Evolutionary conservation across 257 asterid genomes (phyloP).

Genomic region (Petunia secreta): DNA sequence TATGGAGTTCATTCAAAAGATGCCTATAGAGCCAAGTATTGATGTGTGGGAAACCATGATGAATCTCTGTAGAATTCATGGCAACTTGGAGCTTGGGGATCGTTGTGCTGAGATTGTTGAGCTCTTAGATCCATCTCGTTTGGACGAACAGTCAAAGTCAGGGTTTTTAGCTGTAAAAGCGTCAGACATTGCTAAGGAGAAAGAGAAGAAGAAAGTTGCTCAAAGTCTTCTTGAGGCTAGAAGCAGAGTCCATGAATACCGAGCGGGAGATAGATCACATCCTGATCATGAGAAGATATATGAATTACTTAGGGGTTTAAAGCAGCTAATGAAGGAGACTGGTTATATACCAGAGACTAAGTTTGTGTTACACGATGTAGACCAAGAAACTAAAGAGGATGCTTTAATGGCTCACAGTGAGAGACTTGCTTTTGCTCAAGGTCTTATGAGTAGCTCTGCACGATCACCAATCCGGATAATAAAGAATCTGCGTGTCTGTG

Average conservation of each 20-base stretch:
- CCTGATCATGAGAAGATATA: slow-evolving; percentile 68
- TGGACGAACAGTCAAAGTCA: slow-evolving; percentile 64
- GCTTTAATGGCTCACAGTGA: slow-evolving; percentile 89
- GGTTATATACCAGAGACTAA: slow-evolving; percentile 76
- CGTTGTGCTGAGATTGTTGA: slow-evolving; percentile 67
- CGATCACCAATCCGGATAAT: slow-evolving; percentile 64
- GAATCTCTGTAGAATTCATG: slow-evolving; percentile 73
- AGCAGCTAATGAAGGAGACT: slow-evolving; percentile 74
- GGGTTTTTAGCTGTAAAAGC: slow-evolving; percentile 65
- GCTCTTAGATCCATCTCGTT: slow-evolving; percentile 59
- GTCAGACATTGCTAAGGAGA: slow-evolving; percentile 57
- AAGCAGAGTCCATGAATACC: slow-evolving; percentile 67
- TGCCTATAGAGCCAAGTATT: slow-evolving; percentile 60
- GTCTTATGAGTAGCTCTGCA: slow-evolving; percentile 67
- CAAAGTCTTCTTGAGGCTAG: slow-evolving; percentile 57
- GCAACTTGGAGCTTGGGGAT: slow-evolving; percentile 73
- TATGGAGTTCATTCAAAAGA: slow-evolving; percentile 66
- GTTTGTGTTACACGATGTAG: slow-evolving; percentile 88
- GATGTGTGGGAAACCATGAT: slow-evolving; percentile 73
- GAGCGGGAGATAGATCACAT: slow-evolving; percentile 88
- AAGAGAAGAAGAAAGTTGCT: slow-evolving; percentile 49
- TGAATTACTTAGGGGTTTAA: slow-evolving; percentile 61
- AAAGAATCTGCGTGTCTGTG: slow-evolving; percentile 78
- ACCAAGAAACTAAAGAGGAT: slow-evolving; percentile 81
- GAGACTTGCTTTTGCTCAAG: slow-evolving; percentile 86